phyloP scores from a whole-genome alignment of 306 rosid genomes.

The Begonia fuchsioides region DNA sequence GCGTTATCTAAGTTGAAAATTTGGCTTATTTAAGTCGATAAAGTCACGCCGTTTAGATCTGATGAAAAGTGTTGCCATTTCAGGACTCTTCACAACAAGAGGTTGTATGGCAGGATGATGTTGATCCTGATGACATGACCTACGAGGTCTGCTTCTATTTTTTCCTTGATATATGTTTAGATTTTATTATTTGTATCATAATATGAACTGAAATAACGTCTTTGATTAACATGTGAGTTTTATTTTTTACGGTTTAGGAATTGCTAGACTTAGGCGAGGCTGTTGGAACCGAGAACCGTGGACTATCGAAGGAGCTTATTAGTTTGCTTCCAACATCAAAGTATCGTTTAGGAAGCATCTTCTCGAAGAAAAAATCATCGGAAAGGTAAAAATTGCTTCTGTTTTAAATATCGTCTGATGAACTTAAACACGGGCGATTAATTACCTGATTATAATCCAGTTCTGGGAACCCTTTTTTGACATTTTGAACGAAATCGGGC shows the following conservation, averaged over 20 bases:
- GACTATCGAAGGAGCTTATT: slow-evolving; percentile 72
- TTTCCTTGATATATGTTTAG: not conserved
- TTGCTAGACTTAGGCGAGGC: slow-evolving; percentile 77
- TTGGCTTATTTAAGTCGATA: not conserved
- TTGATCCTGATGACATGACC: slow-evolving; percentile 87
- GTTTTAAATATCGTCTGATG: not conserved
- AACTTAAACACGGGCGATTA: no score
- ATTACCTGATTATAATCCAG: no score
- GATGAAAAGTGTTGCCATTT: not conserved
- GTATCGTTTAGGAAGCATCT: slow-evolving; percentile 51
- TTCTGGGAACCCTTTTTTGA: no score
- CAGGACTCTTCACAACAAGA: slow-evolving; percentile 11
- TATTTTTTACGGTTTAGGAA: slow-evolving; percentile 30
- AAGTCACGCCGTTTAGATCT: not conserved
- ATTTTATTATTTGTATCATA: not conserved
- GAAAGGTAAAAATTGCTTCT: slow-evolving; percentile 36
- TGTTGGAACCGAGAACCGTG: slow-evolving; percentile 76
- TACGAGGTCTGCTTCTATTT: slow-evolving; percentile 45
- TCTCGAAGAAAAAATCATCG: slow-evolving; percentile 53
- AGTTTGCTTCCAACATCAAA: slow-evolving; percentile 62
- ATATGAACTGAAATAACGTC: not conserved
- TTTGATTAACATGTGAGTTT: not conserved
- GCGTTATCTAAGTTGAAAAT: not conserved
- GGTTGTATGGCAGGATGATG: slow-evolving; percentile 67
- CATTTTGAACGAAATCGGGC: no score